phyloP scores from a whole-genome alignment of 2,329 filamentous ascomycete genomes.

The Fusarium musae region DNA sequence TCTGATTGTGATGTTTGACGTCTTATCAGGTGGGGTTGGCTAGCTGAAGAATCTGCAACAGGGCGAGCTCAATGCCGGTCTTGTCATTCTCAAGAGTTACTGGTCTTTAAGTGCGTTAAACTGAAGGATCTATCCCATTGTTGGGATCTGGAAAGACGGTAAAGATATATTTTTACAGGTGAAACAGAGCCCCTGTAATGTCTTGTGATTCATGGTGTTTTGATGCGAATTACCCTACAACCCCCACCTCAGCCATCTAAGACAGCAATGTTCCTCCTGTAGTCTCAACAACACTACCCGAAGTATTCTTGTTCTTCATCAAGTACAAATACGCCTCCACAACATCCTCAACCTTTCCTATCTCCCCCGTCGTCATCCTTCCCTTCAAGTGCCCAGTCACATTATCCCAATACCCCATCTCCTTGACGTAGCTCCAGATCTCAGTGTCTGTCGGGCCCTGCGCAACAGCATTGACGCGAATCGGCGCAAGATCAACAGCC shows the following conservation, averaged over 20 bases:
- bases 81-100: too few relatives aligned
- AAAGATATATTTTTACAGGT: rapidly evolving
- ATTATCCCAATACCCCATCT: constrained; percentile 30
- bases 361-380: constrained; percentile 21
- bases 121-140: too few relatives aligned
- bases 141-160: rapidly evolving
- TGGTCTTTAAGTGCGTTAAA: too few relatives aligned
- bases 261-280: constrained; percentile 34
- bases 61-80: rapidly evolving
- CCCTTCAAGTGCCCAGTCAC: constrained; percentile 25
- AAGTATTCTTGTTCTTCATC: constrained; percentile 40
- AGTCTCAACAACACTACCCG: constrained; percentile 36
- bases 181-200: rapidly evolving
- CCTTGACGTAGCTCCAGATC: constrained; percentile 28
- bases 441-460: constrained; percentile 32
- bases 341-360: constrained; percentile 35
- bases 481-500: constrained; percentile 34
- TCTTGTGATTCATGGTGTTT: background rate
- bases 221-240: background rate
- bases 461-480: constrained; percentile 34
- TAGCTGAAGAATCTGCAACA: rapidly evolving
- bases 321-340: constrained; percentile 37
- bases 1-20: rapidly evolving
- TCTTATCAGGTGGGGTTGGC: background rate
- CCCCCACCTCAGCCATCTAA: background rate